A percentile compares a stretch with the other conserved stretches of the same genome.
Evolutionary conservation across 768 basidiomycete species (phyloP).

Genomic region (Pilatotrama ljubarskyi): DNA sequence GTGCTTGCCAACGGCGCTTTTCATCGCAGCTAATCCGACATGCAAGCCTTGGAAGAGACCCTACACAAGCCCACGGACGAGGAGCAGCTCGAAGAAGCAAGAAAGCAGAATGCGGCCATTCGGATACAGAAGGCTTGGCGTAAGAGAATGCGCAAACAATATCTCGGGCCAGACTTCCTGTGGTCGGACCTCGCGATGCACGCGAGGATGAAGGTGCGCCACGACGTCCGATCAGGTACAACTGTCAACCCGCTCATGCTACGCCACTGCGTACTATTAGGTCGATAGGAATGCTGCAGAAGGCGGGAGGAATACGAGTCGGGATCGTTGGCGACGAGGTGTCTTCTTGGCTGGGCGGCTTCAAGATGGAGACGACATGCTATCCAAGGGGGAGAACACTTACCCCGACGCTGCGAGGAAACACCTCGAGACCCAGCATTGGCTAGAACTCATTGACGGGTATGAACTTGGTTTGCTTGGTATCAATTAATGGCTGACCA

Average conservation of each 20-base stretch:
- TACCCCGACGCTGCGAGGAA: constrained; percentile 40
- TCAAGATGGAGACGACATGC: constrained; percentile 44
- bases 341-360: constrained; percentile 43
- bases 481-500: neutral
- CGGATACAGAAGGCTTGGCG: constrained; percentile 30
- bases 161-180: constrained; percentile 24
- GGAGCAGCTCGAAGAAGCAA: constrained; percentile 19
- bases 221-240: constrained; percentile 7
- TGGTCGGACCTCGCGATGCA: constrained; percentile 27
- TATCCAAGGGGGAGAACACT: constrained; percentile 33
- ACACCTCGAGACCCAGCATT: constrained; percentile 59
- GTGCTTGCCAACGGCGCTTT: neutral
- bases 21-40: neutral
- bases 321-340: constrained; percentile 49
- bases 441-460: constrained; percentile 64
- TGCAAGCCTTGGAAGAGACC: constrained; percentile 11
- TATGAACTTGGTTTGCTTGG: constrained; percentile 29
- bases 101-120: constrained; percentile 22
- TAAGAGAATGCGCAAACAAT: constrained; percentile 14
- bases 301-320: constrained; percentile 46
- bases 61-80: constrained; percentile 13
- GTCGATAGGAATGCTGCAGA: constrained; percentile 44
- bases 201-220: constrained; percentile 28
- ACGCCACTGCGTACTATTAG: constrained; percentile 28
- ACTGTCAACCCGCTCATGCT: too few species aligned